phyloP scores from a whole-genome alignment of 163 green algal genomes.

The Coccomyxa subellipsoidea region DNA sequence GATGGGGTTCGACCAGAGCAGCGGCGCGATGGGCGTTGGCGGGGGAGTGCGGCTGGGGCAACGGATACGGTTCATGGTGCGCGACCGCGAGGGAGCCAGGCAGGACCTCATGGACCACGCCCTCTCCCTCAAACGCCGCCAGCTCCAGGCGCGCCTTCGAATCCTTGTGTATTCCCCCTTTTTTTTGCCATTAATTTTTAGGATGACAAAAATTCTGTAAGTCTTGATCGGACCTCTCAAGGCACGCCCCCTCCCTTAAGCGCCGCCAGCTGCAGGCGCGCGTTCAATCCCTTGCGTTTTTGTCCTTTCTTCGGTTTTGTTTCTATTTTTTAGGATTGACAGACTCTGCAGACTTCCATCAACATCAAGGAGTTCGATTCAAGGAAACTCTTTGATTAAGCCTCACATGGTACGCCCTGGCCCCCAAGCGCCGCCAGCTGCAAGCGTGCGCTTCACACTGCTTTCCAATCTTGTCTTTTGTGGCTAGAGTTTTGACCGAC shows the following conservation, averaged over 20 bases:
- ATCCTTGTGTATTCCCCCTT: too few relatives aligned
- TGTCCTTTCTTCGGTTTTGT: background rate
- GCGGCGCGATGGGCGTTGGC: slow-evolving; percentile 37
- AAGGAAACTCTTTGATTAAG: slow-evolving; percentile 42
- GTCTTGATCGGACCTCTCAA: slow-evolving; percentile 49
- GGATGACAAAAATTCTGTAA: too few relatives aligned
- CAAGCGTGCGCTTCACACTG: too few relatives aligned
- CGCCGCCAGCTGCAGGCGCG: slow-evolving; percentile 42
- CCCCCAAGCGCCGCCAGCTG: slow-evolving; percentile 47
- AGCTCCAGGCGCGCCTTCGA: slow-evolving; percentile 36
- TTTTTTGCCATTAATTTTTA: too few relatives aligned
- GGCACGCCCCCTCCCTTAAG: slow-evolving; percentile 46
- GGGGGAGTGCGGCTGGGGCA: slow-evolving; percentile 44
- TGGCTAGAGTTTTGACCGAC: too few relatives aligned
- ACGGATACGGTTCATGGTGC: slow-evolving; percentile 50
- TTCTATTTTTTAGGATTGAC: too few relatives aligned
- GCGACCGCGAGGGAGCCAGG: slow-evolving; percentile 44
- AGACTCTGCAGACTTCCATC: too few relatives aligned
- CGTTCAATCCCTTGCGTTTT: too few relatives aligned
- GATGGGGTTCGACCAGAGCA: slow-evolving; percentile 26
- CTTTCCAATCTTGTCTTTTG: too few relatives aligned
- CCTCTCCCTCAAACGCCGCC: slow-evolving; percentile 43
- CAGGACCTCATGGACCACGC: slow-evolving; percentile 48
- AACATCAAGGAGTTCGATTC: too few relatives aligned
- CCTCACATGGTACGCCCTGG: slow-evolving; percentile 37